Percentiles rank a stretch among this genome's conserved stretches.
Conservation (phyloP, 768 basidiomycete species). For the Russula dissimulans region DNA sequence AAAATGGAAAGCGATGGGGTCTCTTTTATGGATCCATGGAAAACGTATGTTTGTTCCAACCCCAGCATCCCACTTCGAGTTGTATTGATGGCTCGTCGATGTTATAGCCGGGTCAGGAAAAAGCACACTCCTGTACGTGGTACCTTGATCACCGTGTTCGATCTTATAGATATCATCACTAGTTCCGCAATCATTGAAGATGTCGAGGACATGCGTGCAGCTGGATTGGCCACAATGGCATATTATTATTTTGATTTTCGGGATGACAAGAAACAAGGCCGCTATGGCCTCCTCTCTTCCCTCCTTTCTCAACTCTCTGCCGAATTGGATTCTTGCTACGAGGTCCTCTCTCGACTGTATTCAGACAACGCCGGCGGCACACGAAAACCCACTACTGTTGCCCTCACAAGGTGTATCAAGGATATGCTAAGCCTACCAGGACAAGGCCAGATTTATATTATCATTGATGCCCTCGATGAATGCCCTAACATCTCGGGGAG, state of each 20-base stretch:
- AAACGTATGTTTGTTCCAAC: not conserved
- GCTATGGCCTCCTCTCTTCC: not conserved
- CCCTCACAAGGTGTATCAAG: not conserved
- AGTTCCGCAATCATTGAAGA: slow-evolving; percentile 4
- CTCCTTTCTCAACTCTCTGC: not conserved
- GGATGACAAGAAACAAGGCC: not conserved
- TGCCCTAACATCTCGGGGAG: no score
- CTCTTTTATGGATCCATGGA: slow-evolving; percentile 2
- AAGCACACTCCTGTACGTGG: not conserved
- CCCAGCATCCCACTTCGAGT: no score
- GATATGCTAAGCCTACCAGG: not conserved
- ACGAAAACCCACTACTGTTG: not conserved
- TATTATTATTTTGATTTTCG: slow-evolving; percentile 1
- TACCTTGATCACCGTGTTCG: not conserved
- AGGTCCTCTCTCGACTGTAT: not conserved
- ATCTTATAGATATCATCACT: no score
- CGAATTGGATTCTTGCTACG: not conserved
- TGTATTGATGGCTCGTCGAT: no score
- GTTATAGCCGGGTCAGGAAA: slow-evolving; percentile 2
- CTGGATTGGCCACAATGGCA: not conserved
- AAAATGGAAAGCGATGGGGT: not conserved
- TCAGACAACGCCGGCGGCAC: not conserved
- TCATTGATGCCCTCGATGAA: slow-evolving; percentile 1
- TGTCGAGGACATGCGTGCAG: not conserved
- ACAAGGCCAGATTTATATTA: not conserved